Base-by-base conservation (phyloP, 2,329 filamentous ascomycete species). In the Monilinia laxa region DNA sequence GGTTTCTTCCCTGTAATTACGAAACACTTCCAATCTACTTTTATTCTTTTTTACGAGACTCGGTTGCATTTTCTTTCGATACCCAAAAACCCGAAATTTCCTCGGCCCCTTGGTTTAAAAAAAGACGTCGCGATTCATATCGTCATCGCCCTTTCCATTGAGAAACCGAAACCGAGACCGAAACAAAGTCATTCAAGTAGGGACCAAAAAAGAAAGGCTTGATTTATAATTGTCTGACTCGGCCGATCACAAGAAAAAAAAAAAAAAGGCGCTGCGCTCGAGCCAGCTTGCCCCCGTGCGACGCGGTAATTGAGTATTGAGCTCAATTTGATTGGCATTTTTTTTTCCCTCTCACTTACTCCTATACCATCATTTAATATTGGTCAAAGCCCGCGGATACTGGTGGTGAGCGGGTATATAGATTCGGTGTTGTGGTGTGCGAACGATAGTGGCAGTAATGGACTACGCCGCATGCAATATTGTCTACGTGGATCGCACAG, bases 401-500 rank as follows among this genome's bases (percentile, higher is more conserved):
- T 70, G 73, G 69, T 68, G 72, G 70, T 68, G 71, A 70, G 68
- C 68, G 69, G 70, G 68, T 64, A 67, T 66, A 67, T 68, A 67
- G 57, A 49, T 47, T 67, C 66, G 72, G 70, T 67, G 70, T 72
- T 70, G 73, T 69, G 70, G 72, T 73, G 71, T 67, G 73, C 70
- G 66, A 71, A 56, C 73, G 70, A 67, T 14, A 42, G 58, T 64
- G 59, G 65, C 71, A 73, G 71, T 70, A 57, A 80, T 80, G 78
- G 78, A 81, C 74, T 77, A 79, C 74, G 76, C 76, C 67, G 76
- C 77, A 67, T 81, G 78, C 74, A 78, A 79, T 74, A 76, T 81
- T 63, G 75, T 81, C 62, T 81, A 80, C 74, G 77, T 80, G 67
- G 78, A 81, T 74, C 76, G 77, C 70, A 75, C 76, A 65, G 77